phyloP scores from a whole-genome alignment of 805 yeast genomes.

The Nematodospora valgi region DNA sequence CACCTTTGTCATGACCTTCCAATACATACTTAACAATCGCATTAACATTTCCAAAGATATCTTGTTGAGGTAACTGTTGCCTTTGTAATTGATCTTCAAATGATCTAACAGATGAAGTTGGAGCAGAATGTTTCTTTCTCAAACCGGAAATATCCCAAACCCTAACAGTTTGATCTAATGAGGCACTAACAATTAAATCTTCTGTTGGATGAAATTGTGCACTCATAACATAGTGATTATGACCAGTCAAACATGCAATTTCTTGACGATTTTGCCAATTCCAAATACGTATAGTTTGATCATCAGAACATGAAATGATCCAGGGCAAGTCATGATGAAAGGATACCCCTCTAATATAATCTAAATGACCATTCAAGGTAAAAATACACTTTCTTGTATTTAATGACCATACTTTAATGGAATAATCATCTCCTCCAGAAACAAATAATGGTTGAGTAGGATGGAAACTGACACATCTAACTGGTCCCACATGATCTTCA shows the following conservation, averaged over 20 bases:
- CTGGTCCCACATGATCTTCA: slow-evolving; percentile 99
- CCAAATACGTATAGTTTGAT: slow-evolving; percentile 98
- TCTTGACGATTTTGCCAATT: slow-evolving; percentile 99
- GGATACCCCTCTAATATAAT: slow-evolving; percentile 88
- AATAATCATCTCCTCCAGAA: slow-evolving; percentile 96
- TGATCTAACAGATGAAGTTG: slow-evolving; percentile 42
- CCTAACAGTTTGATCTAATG: slow-evolving; percentile 96
- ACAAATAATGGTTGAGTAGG: slow-evolving; percentile 97
- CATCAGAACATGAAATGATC: slow-evolving; percentile 95
- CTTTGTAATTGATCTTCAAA: slow-evolving; percentile 53
- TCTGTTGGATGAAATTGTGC: slow-evolving; percentile 97
- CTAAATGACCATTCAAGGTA: slow-evolving; percentile 90
- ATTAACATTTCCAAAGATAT: slow-evolving; percentile 90
- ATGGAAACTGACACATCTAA: slow-evolving; percentile 91
- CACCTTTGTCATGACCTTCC: slow-evolving; percentile 98
- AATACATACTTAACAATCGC: slow-evolving; percentile 92
- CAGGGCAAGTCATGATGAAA: slow-evolving; percentile 97
- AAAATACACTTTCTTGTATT: slow-evolving; percentile 88
- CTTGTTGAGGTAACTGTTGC: slow-evolving; percentile 78
- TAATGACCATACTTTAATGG: slow-evolving; percentile 94
- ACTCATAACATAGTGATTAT: slow-evolving; percentile 96
- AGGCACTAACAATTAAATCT: slow-evolving; percentile 91
- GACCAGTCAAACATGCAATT: slow-evolving; percentile 95
- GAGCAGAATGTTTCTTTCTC: slow-evolving; percentile 91
- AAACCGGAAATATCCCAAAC: slow-evolving; percentile 98